Evolutionary conservation across 495 filamentous ascomycete species (phyloP).

Genomic region (Aspergillus campestris): DNA sequence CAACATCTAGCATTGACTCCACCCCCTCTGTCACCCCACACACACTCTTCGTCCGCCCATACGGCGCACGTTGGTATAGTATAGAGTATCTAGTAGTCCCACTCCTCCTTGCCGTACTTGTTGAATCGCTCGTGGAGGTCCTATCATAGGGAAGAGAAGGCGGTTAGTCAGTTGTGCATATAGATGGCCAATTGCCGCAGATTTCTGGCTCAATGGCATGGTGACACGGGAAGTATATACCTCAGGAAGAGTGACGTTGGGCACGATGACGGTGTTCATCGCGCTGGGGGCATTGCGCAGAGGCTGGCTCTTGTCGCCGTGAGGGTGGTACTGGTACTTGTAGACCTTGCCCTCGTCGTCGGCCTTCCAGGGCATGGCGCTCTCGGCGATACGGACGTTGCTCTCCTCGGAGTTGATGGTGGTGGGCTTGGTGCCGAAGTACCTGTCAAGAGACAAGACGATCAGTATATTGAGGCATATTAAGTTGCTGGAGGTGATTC

Average conservation of each 20-base stretch:
- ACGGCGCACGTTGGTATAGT: neutral
- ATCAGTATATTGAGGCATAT: conserved; percentile 9
- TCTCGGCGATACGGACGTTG: conserved; percentile 60
- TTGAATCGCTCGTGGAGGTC: conserved; percentile 90
- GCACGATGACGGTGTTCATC: conserved; percentile 86
- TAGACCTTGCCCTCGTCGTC: conserved; percentile 46
- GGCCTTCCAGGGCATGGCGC: conserved; percentile 84
- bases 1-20: conserved; percentile 58
- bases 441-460: conserved; percentile 19
- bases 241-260: conserved; percentile 87
- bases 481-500: neutral
- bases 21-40: conserved; percentile 2
- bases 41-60: neutral
- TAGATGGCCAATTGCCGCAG: conserved; percentile 6
- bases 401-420: conserved; percentile 66
- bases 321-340: conserved; percentile 93
- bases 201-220: neutral
- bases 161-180: neutral
- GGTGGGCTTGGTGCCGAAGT: conserved; percentile 75
- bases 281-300: conserved; percentile 89
- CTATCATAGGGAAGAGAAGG: conserved; percentile 32
- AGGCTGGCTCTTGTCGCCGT: conserved; percentile 65
- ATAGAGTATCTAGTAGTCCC: conserved; percentile 31
- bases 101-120: conserved; percentile 93
- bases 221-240: conserved; percentile 36